phyloP scores from a whole-genome alignment of 2,329 filamentous ascomycete genomes.

The Pseudogymnoascus verrucosus region DNA sequence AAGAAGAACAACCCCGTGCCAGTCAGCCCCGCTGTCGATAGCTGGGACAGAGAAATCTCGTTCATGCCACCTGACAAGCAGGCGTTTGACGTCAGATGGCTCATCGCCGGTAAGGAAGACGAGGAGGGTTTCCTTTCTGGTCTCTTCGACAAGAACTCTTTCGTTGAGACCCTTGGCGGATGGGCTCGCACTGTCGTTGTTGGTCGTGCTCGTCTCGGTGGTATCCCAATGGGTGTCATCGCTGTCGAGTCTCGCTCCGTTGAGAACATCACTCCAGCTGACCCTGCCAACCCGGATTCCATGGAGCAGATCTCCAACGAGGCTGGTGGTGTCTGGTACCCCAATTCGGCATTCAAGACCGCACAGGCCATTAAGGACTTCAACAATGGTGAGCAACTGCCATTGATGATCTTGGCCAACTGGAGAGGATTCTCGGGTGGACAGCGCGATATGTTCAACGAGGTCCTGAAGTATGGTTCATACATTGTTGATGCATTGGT shows the following conservation, averaged over 20 bases:
- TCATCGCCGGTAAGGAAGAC: constrained; percentile 82
- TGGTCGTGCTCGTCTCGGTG: constrained; percentile 89
- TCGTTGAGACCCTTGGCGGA: constrained; percentile 90
- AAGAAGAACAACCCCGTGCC: constrained; percentile 89
- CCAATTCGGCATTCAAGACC: constrained; percentile 99
- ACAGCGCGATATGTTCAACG: constrained; percentile 99
- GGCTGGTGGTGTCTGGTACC: constrained; percentile 98
- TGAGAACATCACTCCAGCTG: constrained; percentile 93
- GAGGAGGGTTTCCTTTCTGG: constrained; percentile 75
- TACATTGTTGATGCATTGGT: constrained; percentile 98
- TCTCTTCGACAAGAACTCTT: constrained; percentile 94
- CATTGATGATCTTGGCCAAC: constrained; percentile 98
- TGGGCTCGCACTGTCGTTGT: constrained; percentile 97
- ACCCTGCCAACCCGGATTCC: constrained; percentile 96
- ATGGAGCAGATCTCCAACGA: constrained; percentile 93
- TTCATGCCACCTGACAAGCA: constrained; percentile 76
- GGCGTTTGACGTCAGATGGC: constrained; percentile 85
- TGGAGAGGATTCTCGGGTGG: constrained; percentile 99
- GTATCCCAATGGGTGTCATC: constrained; percentile 97
- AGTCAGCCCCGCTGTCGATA: constrained; percentile 77
- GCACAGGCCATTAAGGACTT: constrained; percentile 98
- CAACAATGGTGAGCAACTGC: constrained; percentile 97
- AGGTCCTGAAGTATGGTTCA: constrained; percentile 98
- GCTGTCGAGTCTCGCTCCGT: constrained; percentile 91
- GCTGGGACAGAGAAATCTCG: constrained; percentile 86